These are phyloP conservation scores for Ogataea pini DNA, from an alignment of 805 yeast genomes.

Conservation along the genomic window DNA sequence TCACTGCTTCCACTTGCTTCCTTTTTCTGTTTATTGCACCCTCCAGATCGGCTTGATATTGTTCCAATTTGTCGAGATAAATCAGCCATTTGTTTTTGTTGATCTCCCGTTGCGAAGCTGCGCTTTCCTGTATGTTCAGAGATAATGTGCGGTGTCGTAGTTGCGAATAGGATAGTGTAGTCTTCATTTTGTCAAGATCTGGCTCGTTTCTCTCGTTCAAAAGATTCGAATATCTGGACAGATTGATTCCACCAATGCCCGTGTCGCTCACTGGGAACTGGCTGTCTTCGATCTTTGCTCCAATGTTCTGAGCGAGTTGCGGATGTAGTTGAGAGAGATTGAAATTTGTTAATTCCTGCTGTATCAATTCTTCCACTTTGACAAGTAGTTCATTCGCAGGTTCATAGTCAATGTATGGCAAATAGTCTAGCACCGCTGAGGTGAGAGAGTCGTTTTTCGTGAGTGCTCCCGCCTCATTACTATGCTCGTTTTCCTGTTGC, in stretches of 20 bases:
- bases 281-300: not conserved
- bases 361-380: constrained; percentile 24
- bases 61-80: constrained; percentile 37
- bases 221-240: constrained; percentile 22
- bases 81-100: constrained; percentile 39
- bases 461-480: too few relatives aligned
- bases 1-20: constrained; percentile 45
- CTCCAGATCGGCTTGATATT: constrained; percentile 31
- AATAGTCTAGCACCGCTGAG: constrained; percentile 18
- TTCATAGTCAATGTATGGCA: constrained; percentile 28
- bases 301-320: constrained; percentile 3
- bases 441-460: too few relatives aligned
- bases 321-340: constrained; percentile 20
- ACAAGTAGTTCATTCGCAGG: constrained; percentile 21
- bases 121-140: constrained; percentile 25
- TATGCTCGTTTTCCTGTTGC: not conserved
- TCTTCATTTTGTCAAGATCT: constrained; percentile 31
- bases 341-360: constrained; percentile 22
- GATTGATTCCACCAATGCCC: constrained; percentile 20
- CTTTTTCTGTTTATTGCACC: constrained; percentile 37
- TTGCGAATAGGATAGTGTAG: constrained; percentile 42
- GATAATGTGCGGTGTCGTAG: constrained; percentile 43
- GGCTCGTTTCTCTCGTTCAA: constrained; percentile 17
- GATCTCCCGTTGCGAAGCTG: constrained; percentile 9
- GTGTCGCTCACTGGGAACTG: constrained; percentile 9